Evolutionary conservation across 1,139 yeast species (phyloP).

Genomic region (Candida glucosophila): DNA sequence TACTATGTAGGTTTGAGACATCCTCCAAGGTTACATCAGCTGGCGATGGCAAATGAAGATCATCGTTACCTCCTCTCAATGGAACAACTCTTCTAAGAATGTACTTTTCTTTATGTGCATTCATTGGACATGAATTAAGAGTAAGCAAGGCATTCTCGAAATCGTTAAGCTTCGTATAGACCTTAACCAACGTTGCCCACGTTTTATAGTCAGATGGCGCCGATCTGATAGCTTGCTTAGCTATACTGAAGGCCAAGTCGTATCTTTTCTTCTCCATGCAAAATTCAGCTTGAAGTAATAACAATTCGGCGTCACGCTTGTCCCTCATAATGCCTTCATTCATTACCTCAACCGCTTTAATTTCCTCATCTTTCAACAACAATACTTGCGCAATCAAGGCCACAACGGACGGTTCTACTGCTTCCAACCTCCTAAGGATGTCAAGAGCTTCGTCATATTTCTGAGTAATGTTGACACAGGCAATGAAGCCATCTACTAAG

Average conservation of each 20-base stretch:
- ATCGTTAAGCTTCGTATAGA: conserved; percentile 63
- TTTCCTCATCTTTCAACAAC: conserved; percentile 60
- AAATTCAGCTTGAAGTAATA: conserved; percentile 62
- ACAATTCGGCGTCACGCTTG: conserved; percentile 55
- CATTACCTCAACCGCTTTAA: conserved; percentile 65
- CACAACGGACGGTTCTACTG: conserved; percentile 41
- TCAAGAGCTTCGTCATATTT: conserved; percentile 51
- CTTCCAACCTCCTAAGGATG: conserved; percentile 36
- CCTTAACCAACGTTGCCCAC: conserved; percentile 71
- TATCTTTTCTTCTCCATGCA: conserved; percentile 56
- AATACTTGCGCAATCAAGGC: conserved; percentile 49
- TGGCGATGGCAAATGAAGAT: conserved; percentile 70
- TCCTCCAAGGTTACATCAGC: conserved; percentile 66
- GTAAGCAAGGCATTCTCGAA: conserved; percentile 72
- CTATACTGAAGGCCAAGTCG: conserved; percentile 67
- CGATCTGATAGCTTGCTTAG: conserved; percentile 67
- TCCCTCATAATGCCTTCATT: conserved; percentile 48
- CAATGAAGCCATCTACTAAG: conserved; percentile 67
- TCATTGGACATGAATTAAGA: conserved; percentile 90
- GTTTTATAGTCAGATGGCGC: conserved; percentile 80
- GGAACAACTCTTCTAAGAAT: conserved; percentile 48
- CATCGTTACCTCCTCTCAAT: conserved; percentile 44
- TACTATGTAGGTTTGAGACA: conserved; percentile 47
- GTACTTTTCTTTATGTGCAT: conserved; percentile 57
- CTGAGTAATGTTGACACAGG: conserved; percentile 58